Conservation (phyloP, 345 rosid genomes). For the Gossypium bickii region DNA sequence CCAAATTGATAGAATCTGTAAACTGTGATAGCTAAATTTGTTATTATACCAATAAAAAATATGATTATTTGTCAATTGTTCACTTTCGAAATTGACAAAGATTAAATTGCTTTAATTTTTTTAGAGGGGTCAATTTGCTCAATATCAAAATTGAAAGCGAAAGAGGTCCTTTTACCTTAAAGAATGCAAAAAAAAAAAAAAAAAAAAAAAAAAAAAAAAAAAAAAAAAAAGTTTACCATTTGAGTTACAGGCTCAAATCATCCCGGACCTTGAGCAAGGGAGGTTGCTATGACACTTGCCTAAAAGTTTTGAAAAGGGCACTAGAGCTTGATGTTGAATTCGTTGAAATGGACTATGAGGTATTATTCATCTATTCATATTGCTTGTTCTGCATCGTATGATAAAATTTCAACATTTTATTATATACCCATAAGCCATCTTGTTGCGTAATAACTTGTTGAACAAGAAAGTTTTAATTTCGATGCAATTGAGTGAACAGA, state of each 20-base stretch:
- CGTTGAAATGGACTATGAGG: constrained; percentile 48
- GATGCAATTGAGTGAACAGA: not conserved
- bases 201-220: too few species aligned
- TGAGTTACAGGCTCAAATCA: constrained; percentile 24
- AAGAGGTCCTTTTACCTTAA: too few species aligned
- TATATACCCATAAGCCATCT: not conserved
- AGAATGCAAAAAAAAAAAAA: too few species aligned
- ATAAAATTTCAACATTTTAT: not conserved
- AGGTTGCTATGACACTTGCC: constrained; percentile 20
- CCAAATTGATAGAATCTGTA: too few species aligned
- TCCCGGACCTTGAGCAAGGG: constrained; percentile 13
- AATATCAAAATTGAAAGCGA: too few species aligned
- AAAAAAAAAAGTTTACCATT: not conserved
- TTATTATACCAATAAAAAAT: too few species aligned
- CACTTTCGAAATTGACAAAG: too few species aligned
- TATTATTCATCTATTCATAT: not conserved
- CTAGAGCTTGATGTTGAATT: constrained; percentile 34
- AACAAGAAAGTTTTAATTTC: not conserved
- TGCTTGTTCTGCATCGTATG: too few species aligned
- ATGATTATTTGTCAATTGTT: too few species aligned
- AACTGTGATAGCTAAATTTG: too few species aligned
- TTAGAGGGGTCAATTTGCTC: too few species aligned
- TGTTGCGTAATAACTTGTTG: not conserved
- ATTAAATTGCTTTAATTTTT: too few species aligned
- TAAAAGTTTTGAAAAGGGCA: constrained; percentile 33